phyloP scores from a whole-genome alignment of 1,284 basidiomycete genomes.

The Ustilago xerochloae region DNA sequence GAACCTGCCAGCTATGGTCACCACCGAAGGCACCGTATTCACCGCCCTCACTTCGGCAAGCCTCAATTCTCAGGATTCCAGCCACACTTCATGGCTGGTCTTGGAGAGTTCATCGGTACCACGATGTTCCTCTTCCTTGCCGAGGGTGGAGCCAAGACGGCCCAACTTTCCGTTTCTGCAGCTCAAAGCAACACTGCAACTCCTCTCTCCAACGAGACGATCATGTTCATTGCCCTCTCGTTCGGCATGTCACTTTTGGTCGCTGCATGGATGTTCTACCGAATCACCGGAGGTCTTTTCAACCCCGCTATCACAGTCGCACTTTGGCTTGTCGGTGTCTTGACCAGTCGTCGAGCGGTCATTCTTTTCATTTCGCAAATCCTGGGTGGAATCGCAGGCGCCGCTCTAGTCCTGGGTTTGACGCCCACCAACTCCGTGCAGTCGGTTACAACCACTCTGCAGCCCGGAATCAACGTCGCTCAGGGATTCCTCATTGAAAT shows the following conservation, averaged over 20 bases:
- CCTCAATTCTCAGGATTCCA: constrained; percentile 32
- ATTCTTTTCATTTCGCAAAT: constrained; percentile 67
- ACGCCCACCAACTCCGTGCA: constrained; percentile 41
- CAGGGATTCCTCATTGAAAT: constrained; percentile 55
- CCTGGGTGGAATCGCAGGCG: constrained; percentile 49
- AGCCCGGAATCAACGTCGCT: constrained; percentile 34
- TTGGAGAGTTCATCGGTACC: constrained; percentile 49
- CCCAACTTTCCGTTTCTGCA: constrained; percentile 23
- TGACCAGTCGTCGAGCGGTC: constrained; percentile 68
- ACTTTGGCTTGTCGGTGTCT: constrained; percentile 70
- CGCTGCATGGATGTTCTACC: constrained; percentile 76
- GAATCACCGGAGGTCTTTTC: constrained; percentile 76
- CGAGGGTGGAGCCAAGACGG: constrained; percentile 52
- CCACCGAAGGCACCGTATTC: background rate
- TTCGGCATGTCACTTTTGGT: constrained; percentile 57
- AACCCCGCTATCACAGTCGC: constrained; percentile 71
- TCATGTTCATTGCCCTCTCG: constrained; percentile 54
- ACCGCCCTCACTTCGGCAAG: constrained; percentile 24
- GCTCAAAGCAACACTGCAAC: constrained; percentile 22
- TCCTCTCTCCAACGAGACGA: constrained; percentile 40
- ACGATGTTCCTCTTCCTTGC: constrained; percentile 55
- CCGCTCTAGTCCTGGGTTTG: constrained; percentile 34
- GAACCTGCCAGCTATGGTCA: background rate
- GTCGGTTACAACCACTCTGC: constrained; percentile 68
- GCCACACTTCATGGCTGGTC: constrained; percentile 38